Base-by-base conservation (phyloP, 225 moss, liverwort and hornwort genomes). In the Pseudisothecium myosuroides region DNA sequence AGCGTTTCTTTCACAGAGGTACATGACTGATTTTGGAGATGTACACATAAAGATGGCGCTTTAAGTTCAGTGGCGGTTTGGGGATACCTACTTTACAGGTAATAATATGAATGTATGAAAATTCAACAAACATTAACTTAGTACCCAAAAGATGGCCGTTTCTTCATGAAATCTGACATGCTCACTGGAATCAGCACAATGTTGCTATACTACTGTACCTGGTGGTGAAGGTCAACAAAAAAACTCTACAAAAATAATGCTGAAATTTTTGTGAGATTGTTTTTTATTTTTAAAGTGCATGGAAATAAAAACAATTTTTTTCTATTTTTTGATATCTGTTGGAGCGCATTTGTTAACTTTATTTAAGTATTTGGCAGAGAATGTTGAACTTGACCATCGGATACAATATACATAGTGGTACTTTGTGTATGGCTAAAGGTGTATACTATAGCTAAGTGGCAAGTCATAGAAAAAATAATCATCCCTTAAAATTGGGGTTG, bases 371-470 rank as follows among this genome's bases (percentile, higher is more conserved):
- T 77, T 58, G 17, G 6, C 5, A 5, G 1, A 79, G 1, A 28
- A 6, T 11, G 26, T 56, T 18, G 7, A 79, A 11, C 1, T 2
- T 39, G 55, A 78, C 2, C 6, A 39, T 10, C 0, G 0, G 7
- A 22, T 27, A n/a, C 1, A 0, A 1, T 27, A 17, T 58, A 10
- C 0, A 24, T 78, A 11, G n/a, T 16, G 10, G 6, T 24, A 16
- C 2, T 13, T 76, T 76, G 13, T 34, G 0, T 21, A 8, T 37
- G 23, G 34, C 21, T 50, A 22, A 41, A 72, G 14, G 16, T 72
- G 15, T 9, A 26, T 41, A 27, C 1, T 15, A 5, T 41, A 14
- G 27, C 5, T 73, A 45, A 17, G 6, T 73, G 17, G 45, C 2
- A 28, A 0, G 28, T 17, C 4, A 2, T 43, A 5, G 43, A 28